Conservation (phyloP, 805 yeast species). For the Wickerhamiella nectarea region DNA sequence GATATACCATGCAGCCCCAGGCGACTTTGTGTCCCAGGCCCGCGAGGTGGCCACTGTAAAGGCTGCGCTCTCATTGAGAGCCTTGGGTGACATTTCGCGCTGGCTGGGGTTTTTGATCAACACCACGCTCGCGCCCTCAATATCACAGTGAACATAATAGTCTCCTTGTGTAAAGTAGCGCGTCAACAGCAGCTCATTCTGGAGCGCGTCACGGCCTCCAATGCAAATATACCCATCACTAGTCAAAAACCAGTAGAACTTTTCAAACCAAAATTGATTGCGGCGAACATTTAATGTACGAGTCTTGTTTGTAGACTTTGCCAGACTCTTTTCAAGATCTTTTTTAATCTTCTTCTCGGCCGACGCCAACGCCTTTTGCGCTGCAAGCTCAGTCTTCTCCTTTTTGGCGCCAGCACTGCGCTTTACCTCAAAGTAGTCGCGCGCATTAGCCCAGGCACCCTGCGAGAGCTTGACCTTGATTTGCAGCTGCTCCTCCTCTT, state of each 20-base stretch:
- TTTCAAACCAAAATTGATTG: slow-evolving; percentile 80
- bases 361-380: slow-evolving; percentile 63
- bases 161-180: slow-evolving; percentile 67
- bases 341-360: slow-evolving; percentile 65
- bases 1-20: slow-evolving; percentile 80
- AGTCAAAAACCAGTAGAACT: slow-evolving; percentile 87
- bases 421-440: slow-evolving; percentile 63
- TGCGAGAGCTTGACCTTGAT: slow-evolving; percentile 54
- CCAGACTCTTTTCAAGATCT: slow-evolving; percentile 49
- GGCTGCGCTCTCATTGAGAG: slow-evolving; percentile 80
- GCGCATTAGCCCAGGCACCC: slow-evolving; percentile 82
- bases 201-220: slow-evolving; percentile 73
- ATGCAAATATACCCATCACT: slow-evolving; percentile 77
- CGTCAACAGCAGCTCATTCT: slow-evolving; percentile 66
- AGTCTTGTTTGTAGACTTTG: slow-evolving; percentile 38
- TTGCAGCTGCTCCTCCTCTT: slow-evolving; percentile 12
- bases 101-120: slow-evolving; percentile 68
- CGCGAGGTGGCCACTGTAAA: slow-evolving; percentile 63
- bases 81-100: slow-evolving; percentile 59
- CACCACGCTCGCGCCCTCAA: slow-evolving; percentile 60
- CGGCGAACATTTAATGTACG: slow-evolving; percentile 42
- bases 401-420: slow-evolving; percentile 67
- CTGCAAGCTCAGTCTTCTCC: slow-evolving; percentile 62
- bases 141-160: slow-evolving; percentile 56
- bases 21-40: slow-evolving; percentile 81